Evolutionary conservation across 371 early-diverging fungal species (phyloP).

Genomic region (Actinomortierella wolfii): DNA sequence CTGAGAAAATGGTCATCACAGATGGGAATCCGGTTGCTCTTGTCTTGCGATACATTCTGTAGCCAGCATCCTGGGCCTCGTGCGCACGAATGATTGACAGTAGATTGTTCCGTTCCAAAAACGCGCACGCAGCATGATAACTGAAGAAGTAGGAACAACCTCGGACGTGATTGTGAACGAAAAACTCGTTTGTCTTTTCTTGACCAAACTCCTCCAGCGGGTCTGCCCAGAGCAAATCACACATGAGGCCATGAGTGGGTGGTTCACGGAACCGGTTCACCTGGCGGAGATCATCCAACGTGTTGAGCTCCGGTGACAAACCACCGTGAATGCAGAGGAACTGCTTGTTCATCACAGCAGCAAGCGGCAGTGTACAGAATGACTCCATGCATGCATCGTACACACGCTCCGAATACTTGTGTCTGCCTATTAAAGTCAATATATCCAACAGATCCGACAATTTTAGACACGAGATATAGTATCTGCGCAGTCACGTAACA

Average conservation of each 20-base stretch:
- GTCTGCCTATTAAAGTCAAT: constrained; percentile 68
- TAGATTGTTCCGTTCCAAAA: constrained; percentile 92
- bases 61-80: constrained; percentile 98
- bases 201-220: constrained; percentile 96
- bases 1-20: constrained; percentile 97
- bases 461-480: neutral
- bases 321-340: constrained; percentile 99
- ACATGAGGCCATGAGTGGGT: constrained; percentile 94
- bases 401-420: constrained; percentile 93
- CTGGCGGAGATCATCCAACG: constrained; percentile 86
- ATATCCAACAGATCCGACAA: neutral
- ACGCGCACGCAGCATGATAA: constrained; percentile 90
- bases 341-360: constrained; percentile 96
- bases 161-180: constrained; percentile 89
- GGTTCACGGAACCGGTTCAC: constrained; percentile 96
- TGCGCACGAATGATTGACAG: constrained; percentile 96
- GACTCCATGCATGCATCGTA: constrained; percentile 93
- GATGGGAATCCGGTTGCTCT: constrained; percentile 93
- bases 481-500: too few species aligned
- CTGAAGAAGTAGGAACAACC: constrained; percentile 95
- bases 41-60: constrained; percentile 94
- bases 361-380: constrained; percentile 95
- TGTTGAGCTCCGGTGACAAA: constrained; percentile 91
- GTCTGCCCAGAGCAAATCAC: constrained; percentile 98
- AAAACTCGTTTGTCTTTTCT: constrained; percentile 80